Evolutionary conservation across 176 grass and related monocot genomes (phyloP), one percentile per base, ranked within the genome.

Genomic region (Rhynchospora pubera): DNA sequence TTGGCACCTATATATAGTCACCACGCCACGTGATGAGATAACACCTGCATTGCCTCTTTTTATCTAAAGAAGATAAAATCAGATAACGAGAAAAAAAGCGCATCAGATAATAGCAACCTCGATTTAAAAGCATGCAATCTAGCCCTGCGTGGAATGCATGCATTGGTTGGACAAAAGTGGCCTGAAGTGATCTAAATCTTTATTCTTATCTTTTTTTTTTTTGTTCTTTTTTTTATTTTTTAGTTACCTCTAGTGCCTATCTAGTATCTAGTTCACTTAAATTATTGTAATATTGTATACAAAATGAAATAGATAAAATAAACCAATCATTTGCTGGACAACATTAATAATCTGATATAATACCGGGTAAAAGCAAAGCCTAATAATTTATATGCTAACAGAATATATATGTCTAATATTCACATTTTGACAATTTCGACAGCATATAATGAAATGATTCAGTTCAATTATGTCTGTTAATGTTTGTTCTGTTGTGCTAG

Each of bases 41-140:
- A 65, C 55, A 81, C 79, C 59, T 65, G 79, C 79, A 81, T 65
- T 39, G 39, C 39, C 22, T 47, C 57, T 79, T 79, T 61, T 43
- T 62, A 79, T 79, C 77, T 65, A 51, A 46, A 60, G 22, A 79
- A 32, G 60, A 81, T 81, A 65, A 81, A 65, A 81, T 64, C 39
- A 81, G 78, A 80, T 80, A 80, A 80, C 34, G 44, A 62, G 15
- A 14, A 59, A 8, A 12, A 81, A 81, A 65, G n/a, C 5, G 7
- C 34, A 81, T 62, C 44, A 64, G 58, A 79, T 79, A 79, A 70
- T 70, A 70, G 39, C 50, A 79, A 79, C 28, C 77, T 79, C 15
- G 18, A 79, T 61, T 60, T 39, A 64, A 72, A 74, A 74, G 70
- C 71, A 75, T 26, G 69, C 11, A 51, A 51, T 74, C 44, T 73